phyloP scores from a whole-genome alignment of 1,284 basidiomycete species.

The Mycosarcoma mackinlayi region DNA sequence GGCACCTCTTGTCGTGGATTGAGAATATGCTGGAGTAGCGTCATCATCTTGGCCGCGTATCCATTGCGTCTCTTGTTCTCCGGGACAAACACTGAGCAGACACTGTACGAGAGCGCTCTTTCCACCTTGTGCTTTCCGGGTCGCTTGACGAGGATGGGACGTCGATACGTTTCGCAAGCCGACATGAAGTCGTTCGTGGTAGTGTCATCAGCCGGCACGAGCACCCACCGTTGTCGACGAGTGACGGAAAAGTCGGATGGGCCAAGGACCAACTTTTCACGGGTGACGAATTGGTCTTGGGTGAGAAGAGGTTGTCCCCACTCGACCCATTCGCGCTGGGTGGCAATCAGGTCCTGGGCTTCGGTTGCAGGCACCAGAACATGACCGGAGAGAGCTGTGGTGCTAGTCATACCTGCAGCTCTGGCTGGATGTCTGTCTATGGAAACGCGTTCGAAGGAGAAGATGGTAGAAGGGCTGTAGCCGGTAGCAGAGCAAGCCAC shows the following conservation, averaged over 20 bases:
- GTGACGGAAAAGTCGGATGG: slow-evolving; percentile 19
- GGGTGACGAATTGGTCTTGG: slow-evolving; percentile 29
- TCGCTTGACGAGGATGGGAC: slow-evolving; percentile 25
- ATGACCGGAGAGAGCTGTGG: slow-evolving; percentile 7
- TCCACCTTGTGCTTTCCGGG: slow-evolving; percentile 17
- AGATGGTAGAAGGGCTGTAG: not conserved
- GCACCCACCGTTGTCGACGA: slow-evolving; percentile 34
- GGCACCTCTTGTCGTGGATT: slow-evolving; percentile 12
- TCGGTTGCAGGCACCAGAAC: slow-evolving; percentile 26
- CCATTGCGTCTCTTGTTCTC: slow-evolving; percentile 71
- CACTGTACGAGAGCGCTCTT: slow-evolving; percentile 21
- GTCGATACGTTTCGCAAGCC: slow-evolving; percentile 41
- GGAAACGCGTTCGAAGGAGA: not conserved
- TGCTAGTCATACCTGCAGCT: not conserved
- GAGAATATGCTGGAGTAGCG: slow-evolving; percentile 72
- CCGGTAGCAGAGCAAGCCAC: no score
- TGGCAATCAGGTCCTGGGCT: slow-evolving; percentile 34
- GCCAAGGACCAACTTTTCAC: slow-evolving; percentile 25
- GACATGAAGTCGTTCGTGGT: slow-evolving; percentile 29
- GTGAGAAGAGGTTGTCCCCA: slow-evolving; percentile 36
- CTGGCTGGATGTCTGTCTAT: not conserved
- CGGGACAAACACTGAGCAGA: slow-evolving; percentile 71
- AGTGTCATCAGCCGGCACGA: slow-evolving; percentile 30
- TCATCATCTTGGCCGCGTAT: slow-evolving; percentile 73
- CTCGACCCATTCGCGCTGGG: slow-evolving; percentile 36